Percentiles rank a stretch among this genome's conserved stretches.
phyloP scores from a whole-genome alignment of 2,329 filamentous ascomycete species.

The Penicillium sp. region DNA sequence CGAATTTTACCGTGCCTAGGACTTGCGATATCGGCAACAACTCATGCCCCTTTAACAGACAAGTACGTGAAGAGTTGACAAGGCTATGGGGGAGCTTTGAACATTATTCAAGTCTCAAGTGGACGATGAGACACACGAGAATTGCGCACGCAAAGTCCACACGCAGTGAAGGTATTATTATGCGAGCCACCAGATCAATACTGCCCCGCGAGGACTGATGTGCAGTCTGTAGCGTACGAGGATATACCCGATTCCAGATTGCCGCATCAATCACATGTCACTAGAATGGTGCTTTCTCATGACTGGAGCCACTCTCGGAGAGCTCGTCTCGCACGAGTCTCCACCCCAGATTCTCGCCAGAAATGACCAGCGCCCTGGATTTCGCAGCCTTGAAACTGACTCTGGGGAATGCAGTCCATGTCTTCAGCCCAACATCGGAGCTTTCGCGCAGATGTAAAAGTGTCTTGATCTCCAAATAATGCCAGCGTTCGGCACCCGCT shows the following conservation, averaged over 20 bases:
- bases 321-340: slow-evolving; percentile 34
- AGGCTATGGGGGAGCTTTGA: too few species aligned
- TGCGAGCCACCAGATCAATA: too few species aligned
- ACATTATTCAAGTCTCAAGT: too few species aligned
- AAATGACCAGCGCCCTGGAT: slow-evolving; percentile 56
- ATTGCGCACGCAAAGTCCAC: too few species aligned
- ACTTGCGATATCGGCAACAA: background rate
- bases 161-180: too few species aligned
- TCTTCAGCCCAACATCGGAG: slow-evolving; percentile 60
- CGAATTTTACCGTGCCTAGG: background rate
- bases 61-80: too few species aligned
- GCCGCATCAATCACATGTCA: background rate
- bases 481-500: slow-evolving; percentile 55
- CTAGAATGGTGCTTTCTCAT: background rate
- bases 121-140: too few species aligned
- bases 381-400: slow-evolving; percentile 46
- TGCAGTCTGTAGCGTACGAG: too few species aligned
- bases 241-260: too few species aligned
- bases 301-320: slow-evolving; percentile 38
- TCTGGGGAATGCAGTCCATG: slow-evolving; percentile 42
- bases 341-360: slow-evolving; percentile 53
- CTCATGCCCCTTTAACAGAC: too few species aligned
- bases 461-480: slow-evolving; percentile 69
- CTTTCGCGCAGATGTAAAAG: slow-evolving; percentile 62
- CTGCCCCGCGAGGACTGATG: too few species aligned